A percentile compares a stretch with the other conserved stretches of the same genome.
Conservation (phyloP, 306 rosid species). For the Abrus precatorius region DNA sequence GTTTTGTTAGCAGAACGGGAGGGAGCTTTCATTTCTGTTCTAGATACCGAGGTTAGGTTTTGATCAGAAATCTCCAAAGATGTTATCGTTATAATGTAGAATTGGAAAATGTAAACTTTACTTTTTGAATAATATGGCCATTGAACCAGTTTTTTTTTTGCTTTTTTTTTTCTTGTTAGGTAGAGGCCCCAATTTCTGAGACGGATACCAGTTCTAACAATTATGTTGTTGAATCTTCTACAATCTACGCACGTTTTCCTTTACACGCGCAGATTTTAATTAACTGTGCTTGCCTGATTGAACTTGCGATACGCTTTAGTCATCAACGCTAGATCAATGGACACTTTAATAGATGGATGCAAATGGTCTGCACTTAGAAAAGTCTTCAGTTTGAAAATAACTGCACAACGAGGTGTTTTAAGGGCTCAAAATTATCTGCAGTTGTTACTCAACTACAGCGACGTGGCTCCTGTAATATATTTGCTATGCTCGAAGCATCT, state of each 20-base stretch:
- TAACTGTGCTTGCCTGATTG: neutral
- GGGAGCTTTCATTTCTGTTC: conserved; percentile 46
- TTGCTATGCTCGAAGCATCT: neutral
- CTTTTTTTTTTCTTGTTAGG: neutral
- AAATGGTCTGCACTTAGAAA: neutral
- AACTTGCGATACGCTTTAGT: neutral
- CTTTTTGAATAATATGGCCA: conserved; percentile 63
- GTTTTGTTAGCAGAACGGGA: conserved; percentile 59
- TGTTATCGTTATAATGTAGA: conserved; percentile 50
- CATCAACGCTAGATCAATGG: conserved; percentile 18
- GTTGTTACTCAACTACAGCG: neutral
- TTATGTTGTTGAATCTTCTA: neutral
- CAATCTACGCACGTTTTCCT: neutral
- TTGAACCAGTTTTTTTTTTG: conserved; percentile 32
- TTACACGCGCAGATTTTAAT: neutral
- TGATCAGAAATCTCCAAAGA: conserved; percentile 47
- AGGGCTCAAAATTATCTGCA: neutral
- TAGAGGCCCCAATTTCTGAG: too few species aligned
- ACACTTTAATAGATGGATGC: neutral
- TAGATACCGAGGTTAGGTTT: conserved; percentile 44
- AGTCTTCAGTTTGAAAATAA: neutral
- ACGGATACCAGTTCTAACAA: too few species aligned
- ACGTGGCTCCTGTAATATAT: too few species aligned
- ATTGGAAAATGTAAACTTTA: conserved; percentile 47
- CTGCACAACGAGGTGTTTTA: neutral